Evolutionary conservation across 805 yeast species (phyloP).

Genomic region (Candida alai): DNA sequence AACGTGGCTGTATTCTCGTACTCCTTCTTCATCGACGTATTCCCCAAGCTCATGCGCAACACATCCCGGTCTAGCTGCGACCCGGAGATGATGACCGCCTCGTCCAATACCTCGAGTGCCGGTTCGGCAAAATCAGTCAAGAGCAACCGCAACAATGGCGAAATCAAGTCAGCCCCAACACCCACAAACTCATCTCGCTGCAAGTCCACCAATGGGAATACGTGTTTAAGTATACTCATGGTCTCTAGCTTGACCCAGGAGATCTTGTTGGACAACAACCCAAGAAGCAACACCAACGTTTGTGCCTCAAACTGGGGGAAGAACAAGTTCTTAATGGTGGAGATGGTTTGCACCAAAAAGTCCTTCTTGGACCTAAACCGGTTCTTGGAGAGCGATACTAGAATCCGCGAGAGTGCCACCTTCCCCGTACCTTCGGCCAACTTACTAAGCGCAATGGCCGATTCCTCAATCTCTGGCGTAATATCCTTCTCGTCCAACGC

Average conservation of each 20-base stretch:
- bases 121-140: slow-evolving; percentile 84
- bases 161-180: slow-evolving; percentile 90
- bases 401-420: slow-evolving; percentile 61
- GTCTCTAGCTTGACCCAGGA: slow-evolving; percentile 81
- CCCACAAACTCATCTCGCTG: slow-evolving; percentile 77
- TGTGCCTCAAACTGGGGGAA: slow-evolving; percentile 76
- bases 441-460: slow-evolving; percentile 42
- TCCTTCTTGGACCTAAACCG: slow-evolving; percentile 89
- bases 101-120: slow-evolving; percentile 87
- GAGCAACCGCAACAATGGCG: slow-evolving; percentile 77
- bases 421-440: slow-evolving; percentile 59
- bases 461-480: slow-evolving; percentile 44
- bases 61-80: slow-evolving; percentile 89
- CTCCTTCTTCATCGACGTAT: slow-evolving; percentile 69
- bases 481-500: slow-evolving; percentile 59
- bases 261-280: slow-evolving; percentile 71
- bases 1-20: slow-evolving; percentile 83
- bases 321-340: slow-evolving; percentile 61
- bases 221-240: slow-evolving; percentile 65
- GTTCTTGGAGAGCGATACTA: slow-evolving; percentile 71
- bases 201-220: slow-evolving; percentile 76
- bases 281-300: slow-evolving; percentile 69
- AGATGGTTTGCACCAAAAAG: slow-evolving; percentile 75
- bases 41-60: slow-evolving; percentile 86
- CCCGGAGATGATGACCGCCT: slow-evolving; percentile 80